Evolutionary conservation across 2,329 filamentous ascomycete genomes (phyloP).

Genomic region (Chaetoscypha palmicola): DNA sequence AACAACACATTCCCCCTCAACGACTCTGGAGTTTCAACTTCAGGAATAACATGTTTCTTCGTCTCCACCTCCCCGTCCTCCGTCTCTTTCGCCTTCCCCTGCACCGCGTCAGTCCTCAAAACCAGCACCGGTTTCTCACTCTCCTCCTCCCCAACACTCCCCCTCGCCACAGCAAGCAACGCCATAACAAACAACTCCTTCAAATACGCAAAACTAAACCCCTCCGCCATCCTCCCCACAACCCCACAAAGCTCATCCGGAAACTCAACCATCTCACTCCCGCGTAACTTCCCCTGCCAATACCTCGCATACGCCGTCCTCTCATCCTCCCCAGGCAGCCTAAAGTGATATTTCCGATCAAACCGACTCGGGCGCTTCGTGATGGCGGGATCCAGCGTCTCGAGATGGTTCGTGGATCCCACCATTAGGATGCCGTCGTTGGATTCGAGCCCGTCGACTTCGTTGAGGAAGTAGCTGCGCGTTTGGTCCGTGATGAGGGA

Average conservation of each 20-base stretch:
- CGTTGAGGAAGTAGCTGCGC: constrained; percentile 64
- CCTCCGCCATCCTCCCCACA: constrained; percentile 53
- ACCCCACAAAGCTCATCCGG: constrained; percentile 48
- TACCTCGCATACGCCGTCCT: constrained; percentile 51
- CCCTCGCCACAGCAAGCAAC: constrained; percentile 46
- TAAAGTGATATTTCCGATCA: constrained; percentile 60
- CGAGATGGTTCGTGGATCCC: constrained; percentile 58
- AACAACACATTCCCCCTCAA: constrained; percentile 20
- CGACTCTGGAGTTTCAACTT: constrained; percentile 16
- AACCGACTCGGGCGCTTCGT: constrained; percentile 58
- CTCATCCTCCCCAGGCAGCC: constrained; percentile 47
- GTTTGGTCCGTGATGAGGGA: constrained; percentile 54
- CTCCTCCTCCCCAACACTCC: constrained; percentile 45
- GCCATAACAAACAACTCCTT: constrained; percentile 62
- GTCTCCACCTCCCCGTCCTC: background rate
- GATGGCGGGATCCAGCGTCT: constrained; percentile 59
- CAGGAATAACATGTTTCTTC: constrained; percentile 13
- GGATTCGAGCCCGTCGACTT: constrained; percentile 61
- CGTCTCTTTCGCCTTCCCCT: constrained; percentile 41
- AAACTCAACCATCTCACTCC: constrained; percentile 52
- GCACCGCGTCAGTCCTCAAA: background rate
- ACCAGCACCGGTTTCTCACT: constrained; percentile 33
- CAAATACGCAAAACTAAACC: constrained; percentile 63
- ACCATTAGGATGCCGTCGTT: constrained; percentile 68
- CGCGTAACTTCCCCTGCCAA: constrained; percentile 51